phyloP scores from a whole-genome alignment of 352 stramenopile species.

The Blastocystis hominis region DNA sequence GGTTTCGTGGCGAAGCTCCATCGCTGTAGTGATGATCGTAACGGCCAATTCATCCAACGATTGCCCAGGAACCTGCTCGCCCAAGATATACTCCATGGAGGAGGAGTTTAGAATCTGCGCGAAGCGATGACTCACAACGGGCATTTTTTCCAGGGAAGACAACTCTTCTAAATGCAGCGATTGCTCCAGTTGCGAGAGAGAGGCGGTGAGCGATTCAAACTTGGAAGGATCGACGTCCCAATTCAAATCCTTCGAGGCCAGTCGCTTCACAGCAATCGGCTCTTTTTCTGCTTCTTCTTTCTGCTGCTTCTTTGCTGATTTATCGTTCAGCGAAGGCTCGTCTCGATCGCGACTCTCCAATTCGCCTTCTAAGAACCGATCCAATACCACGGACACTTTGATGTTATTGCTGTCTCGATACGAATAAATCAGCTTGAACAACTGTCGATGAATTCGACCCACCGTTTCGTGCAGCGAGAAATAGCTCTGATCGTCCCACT shows the following conservation, averaged over 20 bases:
- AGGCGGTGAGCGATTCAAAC: background rate
- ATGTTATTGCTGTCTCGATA: conserved; percentile 51
- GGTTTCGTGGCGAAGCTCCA: background rate
- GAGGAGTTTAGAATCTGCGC: background rate
- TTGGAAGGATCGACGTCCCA: background rate
- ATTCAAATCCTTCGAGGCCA: background rate
- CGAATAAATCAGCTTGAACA: conserved; percentile 56
- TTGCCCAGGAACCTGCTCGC: background rate
- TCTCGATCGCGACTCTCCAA: conserved; percentile 76
- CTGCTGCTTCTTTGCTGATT: conserved; percentile 60
- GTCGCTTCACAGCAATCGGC: background rate
- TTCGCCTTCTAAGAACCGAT: conserved; percentile 64
- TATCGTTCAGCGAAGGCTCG: conserved; percentile 61
- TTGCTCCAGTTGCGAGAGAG: background rate
- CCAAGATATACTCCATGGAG: background rate
- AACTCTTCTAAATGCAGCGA: background rate
- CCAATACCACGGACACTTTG: conserved; percentile 28
- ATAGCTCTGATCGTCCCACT: conserved; percentile 99
- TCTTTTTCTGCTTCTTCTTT: conserved; percentile 55
- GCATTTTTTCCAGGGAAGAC: background rate
- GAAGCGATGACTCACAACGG: background rate
- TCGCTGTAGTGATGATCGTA: conserved; percentile 18
- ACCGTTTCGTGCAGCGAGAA: conserved; percentile 91
- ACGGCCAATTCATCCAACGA: conserved; percentile 21
- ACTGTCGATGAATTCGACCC: conserved; percentile 84